phyloP scores from a whole-genome alignment of 1,284 basidiomycete species.

The Ceratobasidium sp. region DNA sequence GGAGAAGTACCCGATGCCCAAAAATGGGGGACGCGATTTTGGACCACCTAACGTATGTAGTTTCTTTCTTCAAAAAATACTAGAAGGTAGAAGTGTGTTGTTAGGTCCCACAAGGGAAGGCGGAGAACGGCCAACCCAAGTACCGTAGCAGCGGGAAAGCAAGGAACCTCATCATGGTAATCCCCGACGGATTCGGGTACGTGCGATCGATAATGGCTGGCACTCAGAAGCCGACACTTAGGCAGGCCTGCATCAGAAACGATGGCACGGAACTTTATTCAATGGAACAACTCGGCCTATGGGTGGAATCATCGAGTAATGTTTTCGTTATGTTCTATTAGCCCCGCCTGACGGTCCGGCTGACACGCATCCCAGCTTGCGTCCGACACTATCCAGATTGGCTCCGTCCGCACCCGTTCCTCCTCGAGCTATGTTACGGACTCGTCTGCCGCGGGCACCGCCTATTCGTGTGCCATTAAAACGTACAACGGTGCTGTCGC shows the following conservation, averaged over 20 bases:
- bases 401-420: slow-evolving; percentile 54
- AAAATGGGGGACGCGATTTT: slow-evolving; percentile 29
- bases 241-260: slow-evolving; percentile 55
- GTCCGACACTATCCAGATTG: slow-evolving; percentile 55
- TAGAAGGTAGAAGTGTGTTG: background rate
- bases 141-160: background rate
- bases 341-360: background rate
- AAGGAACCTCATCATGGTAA: slow-evolving; percentile 51
- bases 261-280: slow-evolving; percentile 54
- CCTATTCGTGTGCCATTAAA: slow-evolving; percentile 55
- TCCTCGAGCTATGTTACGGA: slow-evolving; percentile 57
- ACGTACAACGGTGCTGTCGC: slow-evolving; percentile 56
- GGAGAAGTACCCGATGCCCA: slow-evolving; percentile 12
- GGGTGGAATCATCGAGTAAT: slow-evolving; percentile 48
- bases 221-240: background rate
- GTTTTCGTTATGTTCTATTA: background rate
- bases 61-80: background rate
- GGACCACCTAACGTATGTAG: slow-evolving; percentile 33
- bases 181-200: slow-evolving; percentile 55
- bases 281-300: slow-evolving; percentile 47
- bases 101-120: slow-evolving; percentile 42
- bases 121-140: slow-evolving; percentile 42
- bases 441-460: slow-evolving; percentile 56
- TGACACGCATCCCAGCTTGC: slow-evolving; percentile 49
- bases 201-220: background rate